phyloP scores from a whole-genome alignment of 1,284 basidiomycete species.

The Ustilago cynodontis region DNA sequence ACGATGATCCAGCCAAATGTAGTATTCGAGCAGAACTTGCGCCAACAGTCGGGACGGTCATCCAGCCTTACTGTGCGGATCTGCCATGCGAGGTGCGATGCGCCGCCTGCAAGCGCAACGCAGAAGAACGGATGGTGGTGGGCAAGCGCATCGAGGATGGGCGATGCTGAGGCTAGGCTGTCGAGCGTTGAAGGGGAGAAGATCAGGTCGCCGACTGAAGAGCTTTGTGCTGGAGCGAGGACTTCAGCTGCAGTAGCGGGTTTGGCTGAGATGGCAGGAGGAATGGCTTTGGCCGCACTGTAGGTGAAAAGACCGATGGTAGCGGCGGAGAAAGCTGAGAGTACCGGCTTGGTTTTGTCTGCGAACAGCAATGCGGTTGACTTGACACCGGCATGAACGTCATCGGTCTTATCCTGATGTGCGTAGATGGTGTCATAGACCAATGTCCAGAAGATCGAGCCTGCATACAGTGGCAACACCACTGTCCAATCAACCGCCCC shows the following conservation, averaged over 20 bases:
- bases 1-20: slow-evolving; percentile 90
- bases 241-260: slow-evolving; percentile 12
- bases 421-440: slow-evolving; percentile 99
- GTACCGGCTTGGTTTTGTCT: slow-evolving; percentile 80
- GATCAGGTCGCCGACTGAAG: slow-evolving; percentile 29
- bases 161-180: slow-evolving; percentile 7
- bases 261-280: slow-evolving; percentile 19
- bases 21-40: slow-evolving; percentile 87
- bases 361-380: slow-evolving; percentile 91
- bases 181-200: slow-evolving; percentile 27
- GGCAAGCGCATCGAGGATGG: slow-evolving; percentile 25
- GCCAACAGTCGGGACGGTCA: slow-evolving; percentile 86
- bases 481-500: slow-evolving; percentile 81
- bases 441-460: slow-evolving; percentile 91
- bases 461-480: slow-evolving; percentile 86
- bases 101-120: slow-evolving; percentile 79
- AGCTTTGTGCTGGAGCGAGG: slow-evolving; percentile 9
- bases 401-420: slow-evolving; percentile 97
- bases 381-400: slow-evolving; percentile 87
- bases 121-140: slow-evolving; percentile 78
- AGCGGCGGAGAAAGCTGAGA: slow-evolving; percentile 80
- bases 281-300: slow-evolving; percentile 71
- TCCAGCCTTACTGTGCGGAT: slow-evolving; percentile 80
- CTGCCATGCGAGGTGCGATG: slow-evolving; percentile 84
- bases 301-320: slow-evolving; percentile 82